Conservation (phyloP, 345 rosid genomes). For the Microthlaspi erraticum region DNA sequence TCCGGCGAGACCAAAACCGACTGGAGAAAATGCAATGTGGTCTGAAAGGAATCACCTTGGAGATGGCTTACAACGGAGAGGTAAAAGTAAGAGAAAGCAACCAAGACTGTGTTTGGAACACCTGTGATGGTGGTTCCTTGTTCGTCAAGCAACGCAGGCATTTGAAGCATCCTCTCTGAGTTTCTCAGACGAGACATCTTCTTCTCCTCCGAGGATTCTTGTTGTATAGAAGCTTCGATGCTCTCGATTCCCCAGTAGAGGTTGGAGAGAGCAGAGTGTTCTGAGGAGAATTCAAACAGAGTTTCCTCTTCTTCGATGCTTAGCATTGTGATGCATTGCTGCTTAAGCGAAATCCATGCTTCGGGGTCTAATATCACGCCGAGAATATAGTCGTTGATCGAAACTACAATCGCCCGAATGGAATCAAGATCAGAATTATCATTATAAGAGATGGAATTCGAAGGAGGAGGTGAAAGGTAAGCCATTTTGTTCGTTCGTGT, state of each 20-base stretch:
- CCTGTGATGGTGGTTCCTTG: slow-evolving; percentile 65
- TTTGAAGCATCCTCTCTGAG: slow-evolving; percentile 84
- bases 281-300: slow-evolving; percentile 61
- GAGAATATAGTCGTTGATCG: slow-evolving; percentile 53
- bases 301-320: slow-evolving; percentile 45
- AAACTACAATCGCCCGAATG: slow-evolving; percentile 44
- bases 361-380: slow-evolving; percentile 39
- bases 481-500: slow-evolving; percentile 44
- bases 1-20: slow-evolving; percentile 64
- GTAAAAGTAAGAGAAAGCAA: slow-evolving; percentile 57
- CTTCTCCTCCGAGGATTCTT: slow-evolving; percentile 50
- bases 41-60: slow-evolving; percentile 71
- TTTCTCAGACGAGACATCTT: slow-evolving; percentile 45
- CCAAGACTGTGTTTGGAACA: slow-evolving; percentile 56
- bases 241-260: slow-evolving; percentile 77
- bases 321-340: slow-evolving; percentile 53
- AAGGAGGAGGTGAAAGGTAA: slow-evolving; percentile 47
- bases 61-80: slow-evolving; percentile 62
- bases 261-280: slow-evolving; percentile 69
- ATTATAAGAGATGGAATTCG: slow-evolving; percentile 34
- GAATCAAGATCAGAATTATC: slow-evolving; percentile 55
- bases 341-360: slow-evolving; percentile 53
- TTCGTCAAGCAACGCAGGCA: slow-evolving; percentile 85
- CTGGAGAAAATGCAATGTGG: slow-evolving; percentile 72
- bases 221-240: slow-evolving; percentile 62